phyloP scores from a whole-genome alignment of 768 basidiomycete species.

The Russula dissimulans region DNA sequence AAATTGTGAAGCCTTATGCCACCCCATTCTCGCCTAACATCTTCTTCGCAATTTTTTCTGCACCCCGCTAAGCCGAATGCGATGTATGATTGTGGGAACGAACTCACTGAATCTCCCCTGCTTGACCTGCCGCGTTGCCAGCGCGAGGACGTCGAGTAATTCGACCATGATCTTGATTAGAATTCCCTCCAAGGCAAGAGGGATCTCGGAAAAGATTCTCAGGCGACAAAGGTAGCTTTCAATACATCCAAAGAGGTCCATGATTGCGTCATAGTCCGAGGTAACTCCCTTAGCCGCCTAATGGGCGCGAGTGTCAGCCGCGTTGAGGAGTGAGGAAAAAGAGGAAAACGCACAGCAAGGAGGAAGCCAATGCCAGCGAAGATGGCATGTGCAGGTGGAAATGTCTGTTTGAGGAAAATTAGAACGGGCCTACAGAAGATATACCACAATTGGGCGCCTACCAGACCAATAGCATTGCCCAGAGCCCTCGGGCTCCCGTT shows the following conservation, averaged over 20 bases:
- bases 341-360: not conserved
- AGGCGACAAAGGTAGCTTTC: not conserved
- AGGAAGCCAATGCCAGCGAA: not conserved
- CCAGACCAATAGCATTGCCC: not conserved
- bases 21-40: not conserved
- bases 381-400: not conserved
- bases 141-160: not conserved
- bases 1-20: not conserved
- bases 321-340: no score
- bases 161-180: not conserved
- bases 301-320: not conserved
- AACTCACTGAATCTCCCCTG: not conserved
- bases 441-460: not conserved
- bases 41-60: not conserved
- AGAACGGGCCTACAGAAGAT: not conserved
- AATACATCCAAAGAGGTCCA: not conserved
- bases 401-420: not conserved
- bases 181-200: not conserved
- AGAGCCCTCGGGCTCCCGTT: not conserved
- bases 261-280: not conserved
- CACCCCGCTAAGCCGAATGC: not conserved
- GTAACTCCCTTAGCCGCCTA: not conserved
- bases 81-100: not conserved
- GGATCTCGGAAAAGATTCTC: not conserved
- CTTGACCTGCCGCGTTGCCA: not conserved